Conservation (phyloP, 805 yeast genomes). For the Starmerella potacharoeniae region DNA sequence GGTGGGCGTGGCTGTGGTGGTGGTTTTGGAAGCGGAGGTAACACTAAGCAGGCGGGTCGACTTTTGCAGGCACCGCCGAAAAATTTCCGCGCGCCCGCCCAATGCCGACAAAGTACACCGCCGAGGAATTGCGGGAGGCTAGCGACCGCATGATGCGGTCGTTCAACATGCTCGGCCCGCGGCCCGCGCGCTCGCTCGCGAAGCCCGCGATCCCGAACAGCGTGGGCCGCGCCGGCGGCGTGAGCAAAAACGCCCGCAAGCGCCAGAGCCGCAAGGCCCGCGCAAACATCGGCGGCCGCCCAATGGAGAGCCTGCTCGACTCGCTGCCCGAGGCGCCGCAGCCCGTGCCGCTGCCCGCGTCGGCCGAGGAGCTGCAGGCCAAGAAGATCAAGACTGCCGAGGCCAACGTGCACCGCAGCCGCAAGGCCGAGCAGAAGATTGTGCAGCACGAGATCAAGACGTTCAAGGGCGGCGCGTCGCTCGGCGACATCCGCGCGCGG, state of each 20-base stretch:
- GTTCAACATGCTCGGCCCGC: conserved; percentile 17
- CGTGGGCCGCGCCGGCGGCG: conserved; percentile 13
- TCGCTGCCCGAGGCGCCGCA: conserved; percentile 15
- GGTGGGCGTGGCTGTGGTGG: no score
- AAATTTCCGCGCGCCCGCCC: neutral
- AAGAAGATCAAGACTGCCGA: conserved; percentile 6
- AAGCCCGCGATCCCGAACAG: conserved; percentile 21
- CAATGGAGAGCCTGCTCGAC: conserved; percentile 19
- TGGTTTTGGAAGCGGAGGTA: neutral
- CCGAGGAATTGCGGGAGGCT: conserved; percentile 22
- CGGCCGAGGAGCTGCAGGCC: conserved; percentile 12
- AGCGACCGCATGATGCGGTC: conserved; percentile 23
- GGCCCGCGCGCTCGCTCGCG: conserved; percentile 9
- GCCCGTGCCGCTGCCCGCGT: conserved; percentile 7
- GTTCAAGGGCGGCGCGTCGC: conserved; percentile 4
- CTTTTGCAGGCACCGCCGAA: neutral
- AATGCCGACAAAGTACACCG: conserved; percentile 17
- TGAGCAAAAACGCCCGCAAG: conserved; percentile 21
- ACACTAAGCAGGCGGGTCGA: neutral
- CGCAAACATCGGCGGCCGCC: conserved; percentile 21
- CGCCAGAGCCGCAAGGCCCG: conserved; percentile 20
- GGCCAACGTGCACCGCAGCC: conserved; percentile 14
- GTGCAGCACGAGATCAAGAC: conserved; percentile 16
- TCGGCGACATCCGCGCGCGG: conserved; percentile 12
- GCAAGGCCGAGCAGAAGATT: conserved; percentile 19